Evolutionary conservation across 2,329 filamentous ascomycete genomes (phyloP), one percentile per base, ranked within the genome.

Genomic region (Colletotrichum graminicola): DNA sequence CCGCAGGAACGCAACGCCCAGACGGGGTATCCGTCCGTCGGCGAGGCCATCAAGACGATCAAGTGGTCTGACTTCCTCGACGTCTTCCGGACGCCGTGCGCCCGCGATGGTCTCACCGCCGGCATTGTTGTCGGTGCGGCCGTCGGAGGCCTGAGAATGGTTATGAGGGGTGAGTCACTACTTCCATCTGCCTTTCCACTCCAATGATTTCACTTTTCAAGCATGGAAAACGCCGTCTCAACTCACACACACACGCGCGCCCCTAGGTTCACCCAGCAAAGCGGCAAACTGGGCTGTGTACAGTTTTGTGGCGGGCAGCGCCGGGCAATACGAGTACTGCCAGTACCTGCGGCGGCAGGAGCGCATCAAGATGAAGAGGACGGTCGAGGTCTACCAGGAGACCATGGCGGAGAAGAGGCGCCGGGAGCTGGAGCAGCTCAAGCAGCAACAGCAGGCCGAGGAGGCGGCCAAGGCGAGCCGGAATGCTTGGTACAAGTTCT

Each of bases 231-330:
- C 7, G 21, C 14, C n/a, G 14, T 43, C 5, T 45, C 16, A 14
- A 14, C 56, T 43, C 39, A 41, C 26, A 32, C 12, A 6, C 26
- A 11, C 11, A n/a, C n/a, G n/a, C n/a, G n/a, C n/a, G n/a, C 16
- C 14, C 14, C n/a, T 59, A 73, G 72, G 54, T 63, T 67, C 62
- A 29, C 61, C 94, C 72, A 88, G 87, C 67, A 89, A 88, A 76
- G 90, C 93, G 1, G 91, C 92, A 45, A 97, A 97, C 77, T 97
- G 93, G 93, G 94, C 94, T 0, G 94, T 96, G 7, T 93, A 91
- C 8, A 86, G 90, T 45, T 97, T 96, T 79, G 85, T 91, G 32
- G 79, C 92, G 26, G 88, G 88, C 8, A 91, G 92, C n/a, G 84
- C 92, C 57, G 86, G 87, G 39, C 91, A 92, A 62, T 96, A 94